Evolutionary conservation across 1,139 yeast genomes (phyloP).

Genomic region (Scheffersomyces cryptocercus): DNA sequence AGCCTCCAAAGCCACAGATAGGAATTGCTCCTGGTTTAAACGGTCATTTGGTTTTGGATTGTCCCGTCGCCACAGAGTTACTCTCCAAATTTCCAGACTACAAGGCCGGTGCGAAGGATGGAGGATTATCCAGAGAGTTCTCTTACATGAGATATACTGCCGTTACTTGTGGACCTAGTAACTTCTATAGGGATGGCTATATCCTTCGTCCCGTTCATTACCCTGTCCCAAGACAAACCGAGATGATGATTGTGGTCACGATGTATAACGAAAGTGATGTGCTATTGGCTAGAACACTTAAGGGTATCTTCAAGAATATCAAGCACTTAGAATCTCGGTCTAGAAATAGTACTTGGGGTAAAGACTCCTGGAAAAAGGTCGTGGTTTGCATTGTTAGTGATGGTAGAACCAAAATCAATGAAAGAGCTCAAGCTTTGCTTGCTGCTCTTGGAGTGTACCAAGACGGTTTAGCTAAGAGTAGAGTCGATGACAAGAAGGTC

Average conservation of each 20-base stretch:
- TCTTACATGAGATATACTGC: constrained; percentile 53
- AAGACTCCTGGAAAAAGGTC: constrained; percentile 51
- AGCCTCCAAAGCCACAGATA: constrained; percentile 37
- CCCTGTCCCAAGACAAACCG: constrained; percentile 47
- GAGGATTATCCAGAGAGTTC: constrained; percentile 47
- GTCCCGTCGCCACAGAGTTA: constrained; percentile 52
- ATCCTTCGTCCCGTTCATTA: constrained; percentile 49
- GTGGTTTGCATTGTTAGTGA: constrained; percentile 52
- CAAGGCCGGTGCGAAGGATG: constrained; percentile 32
- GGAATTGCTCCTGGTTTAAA: constrained; percentile 44
- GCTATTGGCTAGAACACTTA: constrained; percentile 46
- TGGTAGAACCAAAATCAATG: constrained; percentile 50
- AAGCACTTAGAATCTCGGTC: constrained; percentile 48
- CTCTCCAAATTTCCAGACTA: constrained; percentile 47
- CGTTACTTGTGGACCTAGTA: constrained; percentile 52
- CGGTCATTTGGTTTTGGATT: constrained; percentile 52
- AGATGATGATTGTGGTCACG: constrained; percentile 48
- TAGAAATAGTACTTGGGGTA: constrained; percentile 47
- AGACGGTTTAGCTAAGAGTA: constrained; percentile 50
- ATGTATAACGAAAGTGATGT: constrained; percentile 54
- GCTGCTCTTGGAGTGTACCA: constrained; percentile 52
- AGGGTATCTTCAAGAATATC: constrained; percentile 50
- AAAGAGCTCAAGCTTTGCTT: constrained; percentile 48
- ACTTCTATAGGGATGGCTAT: constrained; percentile 46
- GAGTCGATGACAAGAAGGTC: constrained; percentile 48